phyloP scores from a whole-genome alignment of 805 yeast species.

The Geotrichum ghanense region DNA sequence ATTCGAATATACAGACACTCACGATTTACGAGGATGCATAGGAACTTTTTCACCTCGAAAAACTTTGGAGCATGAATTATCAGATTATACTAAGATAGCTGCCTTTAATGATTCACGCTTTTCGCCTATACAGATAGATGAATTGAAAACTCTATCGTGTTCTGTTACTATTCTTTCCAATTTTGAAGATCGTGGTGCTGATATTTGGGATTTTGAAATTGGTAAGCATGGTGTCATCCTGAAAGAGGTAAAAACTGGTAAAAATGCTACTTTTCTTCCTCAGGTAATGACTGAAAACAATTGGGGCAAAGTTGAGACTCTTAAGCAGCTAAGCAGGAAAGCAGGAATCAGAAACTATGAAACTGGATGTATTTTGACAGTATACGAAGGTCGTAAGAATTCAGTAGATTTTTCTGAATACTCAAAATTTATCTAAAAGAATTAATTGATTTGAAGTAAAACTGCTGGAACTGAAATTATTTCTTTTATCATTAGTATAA shows the following conservation, averaged over 20 bases:
- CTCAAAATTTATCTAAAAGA: neutral
- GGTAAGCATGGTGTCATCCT: slow-evolving; percentile 78
- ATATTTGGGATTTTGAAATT: slow-evolving; percentile 61
- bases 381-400: neutral
- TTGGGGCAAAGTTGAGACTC: slow-evolving; percentile 66
- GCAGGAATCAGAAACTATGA: slow-evolving; percentile 33
- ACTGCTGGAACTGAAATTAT: too few species aligned
- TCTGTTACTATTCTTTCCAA: slow-evolving; percentile 55
- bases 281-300: slow-evolving; percentile 81
- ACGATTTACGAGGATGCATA: slow-evolving; percentile 74
- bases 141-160: slow-evolving; percentile 42
- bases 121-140: slow-evolving; percentile 44
- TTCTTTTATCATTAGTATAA: too few species aligned
- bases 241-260: slow-evolving; percentile 32
- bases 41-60: slow-evolving; percentile 65
- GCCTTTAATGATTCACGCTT: slow-evolving; percentile 78
- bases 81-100: slow-evolving; percentile 49
- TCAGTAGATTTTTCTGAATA: neutral
- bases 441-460: too few species aligned
- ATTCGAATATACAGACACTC: slow-evolving; percentile 25
- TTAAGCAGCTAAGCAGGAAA: slow-evolving; percentile 58
- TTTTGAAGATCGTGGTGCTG: slow-evolving; percentile 36
- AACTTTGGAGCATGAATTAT: slow-evolving; percentile 42
- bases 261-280: slow-evolving; percentile 75
- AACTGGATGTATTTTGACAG: neutral